Conservation (phyloP, 164 flowering plant genomes). For the Liquidambar formosana region DNA sequence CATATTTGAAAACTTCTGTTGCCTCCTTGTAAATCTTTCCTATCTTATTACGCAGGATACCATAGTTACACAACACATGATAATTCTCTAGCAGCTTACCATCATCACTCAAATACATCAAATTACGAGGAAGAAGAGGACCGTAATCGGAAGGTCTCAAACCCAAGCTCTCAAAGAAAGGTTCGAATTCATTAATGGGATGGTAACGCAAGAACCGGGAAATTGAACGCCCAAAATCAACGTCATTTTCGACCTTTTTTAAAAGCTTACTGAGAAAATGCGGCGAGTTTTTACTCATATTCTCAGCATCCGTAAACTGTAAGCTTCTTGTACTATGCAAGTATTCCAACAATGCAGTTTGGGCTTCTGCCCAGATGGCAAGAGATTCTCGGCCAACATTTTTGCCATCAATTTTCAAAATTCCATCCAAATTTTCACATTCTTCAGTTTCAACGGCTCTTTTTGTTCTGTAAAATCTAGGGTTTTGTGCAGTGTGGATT, state of each 20-base stretch:
- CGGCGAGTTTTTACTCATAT: constrained; percentile 68
- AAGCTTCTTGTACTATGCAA: constrained; percentile 64
- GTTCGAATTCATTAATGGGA: constrained; percentile 86
- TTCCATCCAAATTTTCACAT: background rate
- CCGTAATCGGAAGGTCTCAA: too few species aligned
- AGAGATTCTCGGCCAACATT: background rate
- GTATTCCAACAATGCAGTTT: constrained; percentile 66
- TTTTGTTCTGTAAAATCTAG: constrained; percentile 26
- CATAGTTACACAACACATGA: constrained; percentile 66
- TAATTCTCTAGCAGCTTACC: constrained; percentile 31
- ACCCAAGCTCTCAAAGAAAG: constrained; percentile 87
- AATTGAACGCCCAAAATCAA: constrained; percentile 36
- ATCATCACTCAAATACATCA: constrained; percentile 67
- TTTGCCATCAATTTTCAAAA: background rate
- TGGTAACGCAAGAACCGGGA: constrained; percentile 60
- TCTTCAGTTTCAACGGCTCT: constrained; percentile 1
- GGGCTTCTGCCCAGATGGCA: constrained; percentile 29
- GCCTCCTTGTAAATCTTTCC: constrained; percentile 70
- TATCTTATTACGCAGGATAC: constrained; percentile 50
- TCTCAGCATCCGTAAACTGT: constrained; percentile 64
- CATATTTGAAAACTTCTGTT: too few species aligned
- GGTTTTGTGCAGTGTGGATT: constrained; percentile 12
- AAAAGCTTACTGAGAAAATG: constrained; percentile 49
- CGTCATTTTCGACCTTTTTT: constrained; percentile 26
- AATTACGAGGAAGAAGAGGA: constrained; percentile 48